Evolutionary conservation across 805 yeast species (phyloP), one percentile per base, ranked within the genome.

Genomic region (Ogataea saltuana): DNA sequence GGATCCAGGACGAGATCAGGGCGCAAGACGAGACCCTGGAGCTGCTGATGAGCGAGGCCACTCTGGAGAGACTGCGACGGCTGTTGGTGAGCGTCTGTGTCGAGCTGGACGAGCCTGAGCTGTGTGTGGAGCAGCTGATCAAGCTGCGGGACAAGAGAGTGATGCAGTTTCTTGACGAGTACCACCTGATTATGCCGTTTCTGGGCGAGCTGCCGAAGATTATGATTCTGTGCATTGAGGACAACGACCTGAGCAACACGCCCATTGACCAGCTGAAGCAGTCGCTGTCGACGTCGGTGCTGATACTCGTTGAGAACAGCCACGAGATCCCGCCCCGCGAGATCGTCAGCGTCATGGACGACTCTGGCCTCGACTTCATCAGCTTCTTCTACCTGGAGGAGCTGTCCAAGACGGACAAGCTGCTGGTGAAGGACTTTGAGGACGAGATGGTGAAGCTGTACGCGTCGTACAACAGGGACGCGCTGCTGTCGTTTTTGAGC

Each of bases 81-180:
- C 61, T 70, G 30, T 60, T 81, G 19, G 71, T 81, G 21, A 65
- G 74, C 9, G 54, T 88, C 8, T 83, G 83, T 53, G 64, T 83
- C 9, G 70, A 73, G 39, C 64, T 79, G 0, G 74, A 76, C 23
- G 83, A 82, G 32, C 84, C 84, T 2, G 65, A 68, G 2, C 70
- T 71, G 25, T 90, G 96, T 2, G 79, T 85, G 6, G 71, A 71
- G 0, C 89, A 84, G 56, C 67, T 87, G 51, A 70, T 87, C 11
- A 60, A 60, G 13, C 62, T 84, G 20, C 69, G 74, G 48, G 89
- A 85, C 58, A 58, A 69, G 0, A 54, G 73, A 12, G 74, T 81
- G 0, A 58, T 90, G 33, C 70, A 74, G 28, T 76, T 88, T 42
- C 66, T 89, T 37, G 68, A 81, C 9, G 68, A 72, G 27, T 72